Evolutionary conservation across 495 filamentous ascomycete species (phyloP).

Genomic region (Penicillium fimorum): DNA sequence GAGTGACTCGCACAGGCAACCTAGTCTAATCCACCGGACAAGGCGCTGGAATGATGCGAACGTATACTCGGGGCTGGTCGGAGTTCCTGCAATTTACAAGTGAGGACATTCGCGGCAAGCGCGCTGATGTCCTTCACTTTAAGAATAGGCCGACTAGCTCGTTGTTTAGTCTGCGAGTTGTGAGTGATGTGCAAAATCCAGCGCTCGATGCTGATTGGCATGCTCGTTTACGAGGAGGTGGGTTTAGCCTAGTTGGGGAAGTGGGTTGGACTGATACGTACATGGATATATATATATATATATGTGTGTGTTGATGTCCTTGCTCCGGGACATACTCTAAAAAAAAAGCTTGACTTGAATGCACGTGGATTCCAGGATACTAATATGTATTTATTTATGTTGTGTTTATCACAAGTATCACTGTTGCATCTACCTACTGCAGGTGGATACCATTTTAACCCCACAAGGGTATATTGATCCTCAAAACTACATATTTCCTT

Average conservation of each 20-base stretch:
- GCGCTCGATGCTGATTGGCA: no score
- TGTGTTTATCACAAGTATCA: not conserved
- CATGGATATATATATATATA: no score
- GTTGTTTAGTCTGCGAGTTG: no score
- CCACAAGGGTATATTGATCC: not conserved
- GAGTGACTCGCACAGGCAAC: not conserved
- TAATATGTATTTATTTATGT: not conserved
- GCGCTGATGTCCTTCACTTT: no score
- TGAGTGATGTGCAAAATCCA: no score
- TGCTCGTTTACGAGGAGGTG: no score
- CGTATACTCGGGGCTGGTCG: not conserved
- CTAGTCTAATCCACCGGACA: not conserved
- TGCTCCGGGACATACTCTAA: not conserved
- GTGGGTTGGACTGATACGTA: not conserved
- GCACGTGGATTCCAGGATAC: not conserved
- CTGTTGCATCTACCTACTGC: not conserved
- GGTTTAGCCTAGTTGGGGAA: not conserved
- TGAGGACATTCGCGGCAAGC: no score
- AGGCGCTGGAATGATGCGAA: not conserved
- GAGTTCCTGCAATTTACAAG: no score
- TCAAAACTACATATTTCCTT: not conserved
- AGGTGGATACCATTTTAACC: not conserved
- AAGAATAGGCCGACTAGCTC: no score
- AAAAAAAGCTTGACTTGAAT: not conserved
- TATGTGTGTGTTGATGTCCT: no score